These are phyloP conservation scores for Aspergillus quadrilineatus DNA, from an alignment of 2,329 filamentous ascomycete species.

Conservation along the genomic window DNA sequence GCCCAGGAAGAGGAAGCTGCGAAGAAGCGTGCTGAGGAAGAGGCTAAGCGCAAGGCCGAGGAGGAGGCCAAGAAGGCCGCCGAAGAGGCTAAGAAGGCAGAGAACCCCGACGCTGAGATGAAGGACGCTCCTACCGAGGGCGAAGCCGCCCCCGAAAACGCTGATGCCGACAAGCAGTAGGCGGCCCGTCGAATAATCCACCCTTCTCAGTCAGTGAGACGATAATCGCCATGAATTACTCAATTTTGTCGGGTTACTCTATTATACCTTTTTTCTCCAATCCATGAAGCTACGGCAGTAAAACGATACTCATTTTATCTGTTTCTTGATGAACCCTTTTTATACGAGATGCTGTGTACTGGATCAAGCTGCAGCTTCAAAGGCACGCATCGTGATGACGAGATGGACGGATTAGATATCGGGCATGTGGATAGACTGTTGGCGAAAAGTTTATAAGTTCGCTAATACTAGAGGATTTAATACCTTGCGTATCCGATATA, in stretches of 20 bases:
- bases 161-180: slow-evolving; percentile 41
- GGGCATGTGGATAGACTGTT: slow-evolving; percentile 7
- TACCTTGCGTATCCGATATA: background rate
- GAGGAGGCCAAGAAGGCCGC: slow-evolving; percentile 61
- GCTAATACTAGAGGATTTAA: slow-evolving; percentile 11
- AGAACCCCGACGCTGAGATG: slow-evolving; percentile 54
- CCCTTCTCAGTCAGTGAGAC: slow-evolving; percentile 9
- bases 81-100: slow-evolving; percentile 42
- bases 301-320: slow-evolving; percentile 6
- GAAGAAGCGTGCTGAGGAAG: slow-evolving; percentile 64
- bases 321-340: background rate
- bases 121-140: slow-evolving; percentile 55
- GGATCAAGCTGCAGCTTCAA: background rate
- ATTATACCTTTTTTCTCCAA: slow-evolving; percentile 11
- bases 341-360: background rate
- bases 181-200: slow-evolving; percentile 1
- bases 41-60: slow-evolving; percentile 75
- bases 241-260: slow-evolving; percentile 19
- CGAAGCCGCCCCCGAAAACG: slow-evolving; percentile 29
- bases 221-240: slow-evolving; percentile 23
- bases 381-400: background rate
- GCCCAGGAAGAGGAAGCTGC: slow-evolving; percentile 64
- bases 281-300: slow-evolving; percentile 8
- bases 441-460: slow-evolving; percentile 6
- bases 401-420: slow-evolving; percentile 1